phyloP scores from a whole-genome alignment of 2,329 filamentous ascomycete genomes.

The Hypomyces rosellus region DNA sequence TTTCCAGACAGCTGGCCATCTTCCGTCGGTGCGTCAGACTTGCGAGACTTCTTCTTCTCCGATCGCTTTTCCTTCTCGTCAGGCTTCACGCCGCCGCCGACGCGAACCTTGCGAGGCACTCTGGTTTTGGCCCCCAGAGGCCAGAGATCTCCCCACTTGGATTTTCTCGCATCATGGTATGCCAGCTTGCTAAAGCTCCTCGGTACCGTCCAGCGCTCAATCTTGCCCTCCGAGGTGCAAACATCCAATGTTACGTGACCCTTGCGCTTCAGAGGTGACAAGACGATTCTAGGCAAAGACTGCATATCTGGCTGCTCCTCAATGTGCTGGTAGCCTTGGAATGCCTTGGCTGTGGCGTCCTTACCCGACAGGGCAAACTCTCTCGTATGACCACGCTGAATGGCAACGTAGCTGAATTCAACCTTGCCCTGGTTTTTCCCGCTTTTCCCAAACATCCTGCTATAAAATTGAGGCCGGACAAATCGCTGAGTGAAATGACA shows the following conservation, averaged over 20 bases:
- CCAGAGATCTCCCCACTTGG: constrained; percentile 90
- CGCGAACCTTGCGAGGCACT: constrained; percentile 51
- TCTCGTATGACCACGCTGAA: constrained; percentile 63
- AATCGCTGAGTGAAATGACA: constrained; percentile 90
- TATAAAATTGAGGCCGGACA: constrained; percentile 74
- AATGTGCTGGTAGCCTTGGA: constrained; percentile 61
- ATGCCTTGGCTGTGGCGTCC: constrained; percentile 58
- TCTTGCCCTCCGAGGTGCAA: constrained; percentile 76
- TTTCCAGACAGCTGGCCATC: constrained; percentile 31
- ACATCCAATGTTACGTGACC: constrained; percentile 87
- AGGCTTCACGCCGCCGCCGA: constrained; percentile 42
- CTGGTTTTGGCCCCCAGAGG: constrained; percentile 88
- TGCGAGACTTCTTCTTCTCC: constrained; percentile 32
- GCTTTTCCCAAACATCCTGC: constrained; percentile 62
- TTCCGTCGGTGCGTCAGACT: constrained; percentile 30
- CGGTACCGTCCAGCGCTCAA: constrained; percentile 92
- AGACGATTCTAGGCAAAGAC: constrained; percentile 69
- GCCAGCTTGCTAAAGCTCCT: constrained; percentile 73
- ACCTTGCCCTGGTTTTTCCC: constrained; percentile 84
- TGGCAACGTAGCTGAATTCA: constrained; percentile 80
- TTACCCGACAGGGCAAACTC: constrained; percentile 38
- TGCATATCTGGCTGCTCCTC: constrained; percentile 48
- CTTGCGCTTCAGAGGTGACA: constrained; percentile 77
- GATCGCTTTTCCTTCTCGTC: constrained; percentile 44
- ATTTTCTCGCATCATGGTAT: constrained; percentile 88